phyloP scores from a whole-genome alignment of 2,329 filamentous ascomycete genomes.

The Monilinia fructicola region DNA sequence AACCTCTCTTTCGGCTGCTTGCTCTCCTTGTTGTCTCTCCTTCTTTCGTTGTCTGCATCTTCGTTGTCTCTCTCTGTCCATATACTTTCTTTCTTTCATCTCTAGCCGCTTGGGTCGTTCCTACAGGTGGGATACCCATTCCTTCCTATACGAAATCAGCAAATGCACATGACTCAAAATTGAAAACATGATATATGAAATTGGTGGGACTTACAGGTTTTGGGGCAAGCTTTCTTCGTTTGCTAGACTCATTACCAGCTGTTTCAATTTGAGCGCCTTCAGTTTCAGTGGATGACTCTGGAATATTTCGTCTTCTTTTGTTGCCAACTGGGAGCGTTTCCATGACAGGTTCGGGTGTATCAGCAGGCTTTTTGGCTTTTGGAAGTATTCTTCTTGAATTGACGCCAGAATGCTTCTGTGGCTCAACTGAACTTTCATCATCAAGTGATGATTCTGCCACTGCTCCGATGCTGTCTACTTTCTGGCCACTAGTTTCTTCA shows the following conservation, averaged over 20 bases:
- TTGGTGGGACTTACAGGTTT: not conserved
- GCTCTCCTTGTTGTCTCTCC: slow-evolving; percentile 10
- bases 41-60: slow-evolving; percentile 18
- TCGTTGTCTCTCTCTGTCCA: slow-evolving; percentile 20
- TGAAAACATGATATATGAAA: no score
- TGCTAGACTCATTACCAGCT: not conserved
- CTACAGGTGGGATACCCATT: slow-evolving; percentile 8
- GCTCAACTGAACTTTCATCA: not conserved
- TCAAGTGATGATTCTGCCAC: not conserved
- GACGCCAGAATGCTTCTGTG: not conserved
- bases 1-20: not conserved
- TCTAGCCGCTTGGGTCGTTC: slow-evolving; percentile 5
- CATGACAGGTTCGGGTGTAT: not conserved
- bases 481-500: not conserved
- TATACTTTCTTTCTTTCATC: slow-evolving; percentile 16
- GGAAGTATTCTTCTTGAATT: not conserved
- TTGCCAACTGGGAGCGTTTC: not conserved
- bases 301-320: not conserved
- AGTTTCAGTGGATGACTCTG: not conserved
- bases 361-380: not conserved
- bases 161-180: not conserved
- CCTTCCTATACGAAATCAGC: slow-evolving; percentile 6
- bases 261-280: not conserved
- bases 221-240: slow-evolving; percentile 2
- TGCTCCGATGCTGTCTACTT: not conserved